phyloP scores from a whole-genome alignment of 306 rosid species.

The Ormosia emarginata region DNA sequence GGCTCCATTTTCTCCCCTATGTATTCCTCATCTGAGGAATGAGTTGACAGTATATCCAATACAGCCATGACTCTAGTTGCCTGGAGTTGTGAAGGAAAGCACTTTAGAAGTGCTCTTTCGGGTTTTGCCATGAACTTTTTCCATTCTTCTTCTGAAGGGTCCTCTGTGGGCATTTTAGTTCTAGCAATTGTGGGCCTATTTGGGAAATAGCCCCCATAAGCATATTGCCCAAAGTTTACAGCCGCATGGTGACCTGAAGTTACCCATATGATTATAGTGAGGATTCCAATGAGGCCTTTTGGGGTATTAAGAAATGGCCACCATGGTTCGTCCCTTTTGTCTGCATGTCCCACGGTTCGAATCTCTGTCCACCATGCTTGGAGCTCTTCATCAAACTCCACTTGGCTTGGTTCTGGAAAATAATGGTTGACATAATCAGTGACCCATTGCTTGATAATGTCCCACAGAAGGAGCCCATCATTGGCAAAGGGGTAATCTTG shows the following conservation, averaged over 20 bases:
- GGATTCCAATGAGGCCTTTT: conserved; percentile 51
- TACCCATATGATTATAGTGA: conserved; percentile 58
- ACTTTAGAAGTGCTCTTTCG: conserved; percentile 41
- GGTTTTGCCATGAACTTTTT: conserved; percentile 44
- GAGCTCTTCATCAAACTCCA: conserved; percentile 59
- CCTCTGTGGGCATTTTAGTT: conserved; percentile 58
- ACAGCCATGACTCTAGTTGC: conserved; percentile 60
- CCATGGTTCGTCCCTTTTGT: conserved; percentile 83
- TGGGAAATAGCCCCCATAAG: conserved; percentile 68
- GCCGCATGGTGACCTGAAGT: conserved; percentile 79
- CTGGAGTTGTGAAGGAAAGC: conserved; percentile 73
- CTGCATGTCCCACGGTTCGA: conserved; percentile 56
- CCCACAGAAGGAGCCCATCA: conserved; percentile 73
- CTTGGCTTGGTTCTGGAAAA: conserved; percentile 32
- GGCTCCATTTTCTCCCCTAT: conserved; percentile 59
- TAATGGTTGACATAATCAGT: conserved; percentile 57
- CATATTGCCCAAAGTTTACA: conserved; percentile 74
- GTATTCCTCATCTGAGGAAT: conserved; percentile 85
- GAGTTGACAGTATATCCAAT: conserved; percentile 62
- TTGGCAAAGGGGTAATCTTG: conserved; percentile 77
- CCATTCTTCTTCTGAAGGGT: conserved; percentile 44
- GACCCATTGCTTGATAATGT: conserved; percentile 58
- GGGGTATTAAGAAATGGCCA: conserved; percentile 63
- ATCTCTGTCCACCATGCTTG: conserved; percentile 90
- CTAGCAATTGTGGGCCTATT: conserved; percentile 68